These are phyloP conservation scores for Myxozyma neotropica DNA, from an alignment of 805 yeast genomes.

Conservation along the genomic window DNA sequence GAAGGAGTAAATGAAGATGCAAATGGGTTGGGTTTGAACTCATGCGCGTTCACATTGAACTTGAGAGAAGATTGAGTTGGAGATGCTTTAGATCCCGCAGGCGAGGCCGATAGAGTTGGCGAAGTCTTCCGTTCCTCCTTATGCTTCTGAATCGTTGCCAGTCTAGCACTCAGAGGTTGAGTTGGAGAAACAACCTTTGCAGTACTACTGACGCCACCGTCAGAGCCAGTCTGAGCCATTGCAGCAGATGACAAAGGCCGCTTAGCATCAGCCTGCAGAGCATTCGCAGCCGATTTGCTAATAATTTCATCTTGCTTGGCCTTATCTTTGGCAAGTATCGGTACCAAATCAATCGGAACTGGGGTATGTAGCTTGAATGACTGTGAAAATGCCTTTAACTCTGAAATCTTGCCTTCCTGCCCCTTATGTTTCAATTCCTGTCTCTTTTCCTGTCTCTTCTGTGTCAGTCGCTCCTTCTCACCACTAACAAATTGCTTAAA, in stretches of 20 bases:
- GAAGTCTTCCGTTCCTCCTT: conserved; percentile 22
- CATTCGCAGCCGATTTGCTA: conserved; percentile 37
- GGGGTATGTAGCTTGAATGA: conserved; percentile 64
- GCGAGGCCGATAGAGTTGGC: conserved; percentile 18
- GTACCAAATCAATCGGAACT: conserved; percentile 66
- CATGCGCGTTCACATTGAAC: conserved; percentile 59
- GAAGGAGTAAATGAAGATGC: conserved; percentile 67
- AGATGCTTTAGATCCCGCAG: conserved; percentile 11
- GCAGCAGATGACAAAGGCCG: conserved; percentile 33
- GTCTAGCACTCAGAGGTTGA: conserved; percentile 13
- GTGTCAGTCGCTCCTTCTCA: conserved; percentile 40
- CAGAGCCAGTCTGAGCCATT: conserved; percentile 15
- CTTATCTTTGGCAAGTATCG: conserved; percentile 69
- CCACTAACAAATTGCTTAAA: conserved; percentile 42
- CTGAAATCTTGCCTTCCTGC: conserved; percentile 42
- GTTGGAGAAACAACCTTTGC: conserved; percentile 16
- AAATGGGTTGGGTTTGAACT: conserved; percentile 70
- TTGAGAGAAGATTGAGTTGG: conserved; percentile 47
- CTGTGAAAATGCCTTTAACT: conserved; percentile 73
- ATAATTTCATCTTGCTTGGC: conserved; percentile 63
- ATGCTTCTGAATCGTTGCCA: conserved; percentile 15
- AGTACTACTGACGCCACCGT: conserved; percentile 26
- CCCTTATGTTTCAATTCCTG: conserved; percentile 39
- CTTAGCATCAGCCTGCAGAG: conserved; percentile 27
- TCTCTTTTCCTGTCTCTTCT: conserved; percentile 39